Conservation (phyloP, 2,329 filamentous ascomycete genomes). For the Cordyceps farinosa region DNA sequence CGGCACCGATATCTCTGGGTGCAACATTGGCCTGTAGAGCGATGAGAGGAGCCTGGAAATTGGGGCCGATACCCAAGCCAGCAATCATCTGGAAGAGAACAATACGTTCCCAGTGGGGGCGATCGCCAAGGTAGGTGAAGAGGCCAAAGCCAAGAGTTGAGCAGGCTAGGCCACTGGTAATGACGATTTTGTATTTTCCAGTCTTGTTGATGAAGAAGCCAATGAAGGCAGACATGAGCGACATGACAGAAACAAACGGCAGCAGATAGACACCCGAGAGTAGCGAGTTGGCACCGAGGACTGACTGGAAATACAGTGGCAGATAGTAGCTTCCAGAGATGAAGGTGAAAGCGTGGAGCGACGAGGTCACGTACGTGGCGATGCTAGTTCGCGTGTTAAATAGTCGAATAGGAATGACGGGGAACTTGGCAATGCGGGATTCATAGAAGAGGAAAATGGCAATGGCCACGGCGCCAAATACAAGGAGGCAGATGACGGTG, state of each 20-base stretch:
- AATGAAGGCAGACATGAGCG: slow-evolving; percentile 55
- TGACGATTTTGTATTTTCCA: slow-evolving; percentile 60
- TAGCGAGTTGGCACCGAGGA: slow-evolving; percentile 64
- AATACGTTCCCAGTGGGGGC: slow-evolving; percentile 52
- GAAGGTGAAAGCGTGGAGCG: slow-evolving; percentile 73
- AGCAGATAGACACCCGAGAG: slow-evolving; percentile 72
- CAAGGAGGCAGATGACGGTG: slow-evolving; percentile 70
- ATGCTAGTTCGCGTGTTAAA: slow-evolving; percentile 66
- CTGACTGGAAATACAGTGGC: slow-evolving; percentile 79
- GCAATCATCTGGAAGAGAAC: slow-evolving; percentile 61
- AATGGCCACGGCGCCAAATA: slow-evolving; percentile 65
- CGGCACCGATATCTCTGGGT: slow-evolving; percentile 63
- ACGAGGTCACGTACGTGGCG: slow-evolving; percentile 62
- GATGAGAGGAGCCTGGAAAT: slow-evolving; percentile 67
- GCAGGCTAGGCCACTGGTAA: slow-evolving; percentile 55
- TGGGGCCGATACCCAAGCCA: slow-evolving; percentile 62
- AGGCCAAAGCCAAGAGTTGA: slow-evolving; percentile 64
- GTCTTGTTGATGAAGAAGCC: slow-evolving; percentile 60
- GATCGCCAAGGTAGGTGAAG: slow-evolving; percentile 58
- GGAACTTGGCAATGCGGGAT: slow-evolving; percentile 68
- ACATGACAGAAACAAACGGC: slow-evolving; percentile 65
- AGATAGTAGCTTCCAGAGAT: slow-evolving; percentile 77
- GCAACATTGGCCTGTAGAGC: slow-evolving; percentile 62
- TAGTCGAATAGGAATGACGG: slow-evolving; percentile 70
- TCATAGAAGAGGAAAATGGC: slow-evolving; percentile 70